Base-by-base conservation (phyloP, 108 stramenopile genomes). In the Bacterosira constricta region DNA sequence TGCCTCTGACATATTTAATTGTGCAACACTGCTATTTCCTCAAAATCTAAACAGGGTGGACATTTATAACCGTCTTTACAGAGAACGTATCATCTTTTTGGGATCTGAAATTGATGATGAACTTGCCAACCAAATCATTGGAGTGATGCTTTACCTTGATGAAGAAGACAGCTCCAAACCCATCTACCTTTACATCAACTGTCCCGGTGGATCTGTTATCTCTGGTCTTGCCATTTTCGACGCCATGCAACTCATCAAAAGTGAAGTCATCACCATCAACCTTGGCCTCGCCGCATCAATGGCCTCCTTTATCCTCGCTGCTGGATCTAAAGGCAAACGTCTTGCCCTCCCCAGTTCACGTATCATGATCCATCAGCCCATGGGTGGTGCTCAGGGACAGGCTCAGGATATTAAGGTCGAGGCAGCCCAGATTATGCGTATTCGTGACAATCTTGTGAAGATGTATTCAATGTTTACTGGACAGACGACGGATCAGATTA, bases 101-200 rank as follows among this genome's bases (percentile, higher is more conserved):
- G 98, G 96, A 59, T 89, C 93, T 38, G 98, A 98, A 85, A 97
- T 99, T 70, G 96, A 98, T 71, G 98, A 99, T 59, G 98, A 99
- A 85, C 81, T 98, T 23, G 97, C 98, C 59, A 99, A 99, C 63
- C 97, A 98, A 81, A 93, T 99, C 55, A 98, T 99, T 65, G 98
- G 92, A 39, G 91, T 93, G 54, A 87, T 92, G 82, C 84, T 93
- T 58, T 98, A 99, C 84, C 90, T 99, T 52, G 98, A 98, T 70
- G 85, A 84, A 44, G 98, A 99, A 83, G 96, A 97, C 80, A 79
- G 82, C 58, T 83, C 88, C 46, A 97, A 98, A 86, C 97, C 97
- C 55, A 99, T 99, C 82, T 98, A 98, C 81, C 83, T 99, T 34
- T 99, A 99, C 88, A 96, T 99, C 72, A 99, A 99, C 88, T 96